Evolutionary conservation across 2,329 filamentous ascomycete genomes (phyloP), one percentile per base, ranked within the genome.

Genomic region (Ophiostoma himal-ulmi): DNA sequence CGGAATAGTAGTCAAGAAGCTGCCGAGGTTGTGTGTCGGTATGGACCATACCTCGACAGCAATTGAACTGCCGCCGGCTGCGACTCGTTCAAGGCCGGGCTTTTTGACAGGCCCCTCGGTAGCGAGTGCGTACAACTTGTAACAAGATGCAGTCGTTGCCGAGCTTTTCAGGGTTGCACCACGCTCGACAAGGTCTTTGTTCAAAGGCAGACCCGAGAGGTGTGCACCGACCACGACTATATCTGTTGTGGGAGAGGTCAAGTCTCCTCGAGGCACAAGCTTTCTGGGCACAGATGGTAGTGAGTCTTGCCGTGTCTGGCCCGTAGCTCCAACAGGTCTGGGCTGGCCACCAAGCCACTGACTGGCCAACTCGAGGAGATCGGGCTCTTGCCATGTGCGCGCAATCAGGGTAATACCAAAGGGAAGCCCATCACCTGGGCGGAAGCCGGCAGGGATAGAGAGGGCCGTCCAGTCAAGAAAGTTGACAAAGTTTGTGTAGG

Each of bases 401-500:
- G 79, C 77, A 6, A 81, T 79, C 1, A 81, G 71, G 0, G 80
- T 81, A 7, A 81, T 72, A 1, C 80, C 79, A 69, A 81, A 81
- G 0, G 80, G 79, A 7, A 81, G 74, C 3, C 78, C 78, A 44
- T 80, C 78, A 1, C 34, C 34, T 0, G 73, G 48, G 0, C 79
- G 72, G 48, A 79, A 30, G 1, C 82, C 82, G 0, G 85, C 85
- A 1, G 85, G 84, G n/a, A 87, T 79, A 0, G 83, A 81, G 11
- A 86, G 74, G 2, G 83, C 85, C 54, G 82, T 83, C 74, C 87
- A 80, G 76, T 89, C 86, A 22, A 89, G 76, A 37, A 89, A 84
- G 74, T 89, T 89, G 20, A 83, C 87, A 74, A 85, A 88, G 74
- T 88, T 86, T 0, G 86, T 87, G 70, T 87, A 88, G 30, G 81